phyloP scores from a whole-genome alignment of 495 filamentous ascomycete species.

The Jackrogersella minutella region DNA sequence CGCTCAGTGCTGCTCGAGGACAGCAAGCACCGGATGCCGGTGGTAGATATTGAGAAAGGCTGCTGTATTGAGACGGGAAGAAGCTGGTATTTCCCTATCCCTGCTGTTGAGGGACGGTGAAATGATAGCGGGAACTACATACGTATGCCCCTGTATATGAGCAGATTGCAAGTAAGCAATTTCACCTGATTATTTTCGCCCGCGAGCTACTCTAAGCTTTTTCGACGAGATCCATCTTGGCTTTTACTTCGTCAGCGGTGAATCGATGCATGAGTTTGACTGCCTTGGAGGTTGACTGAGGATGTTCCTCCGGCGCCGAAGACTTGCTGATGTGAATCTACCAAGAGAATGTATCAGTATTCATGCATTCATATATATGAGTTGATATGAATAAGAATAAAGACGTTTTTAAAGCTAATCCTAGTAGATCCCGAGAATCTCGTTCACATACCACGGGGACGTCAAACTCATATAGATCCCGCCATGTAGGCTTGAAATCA shows the following conservation, averaged over 20 bases:
- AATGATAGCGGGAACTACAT: not conserved
- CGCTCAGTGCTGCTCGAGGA: slow-evolving; percentile 58
- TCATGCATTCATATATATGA: no score
- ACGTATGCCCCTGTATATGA: not conserved
- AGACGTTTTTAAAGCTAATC: not conserved
- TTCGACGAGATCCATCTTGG: slow-evolving; percentile 73
- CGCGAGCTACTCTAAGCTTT: slow-evolving; percentile 37
- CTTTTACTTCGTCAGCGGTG: slow-evolving; percentile 71
- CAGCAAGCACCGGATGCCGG: slow-evolving; percentile 41
- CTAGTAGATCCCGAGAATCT: no score
- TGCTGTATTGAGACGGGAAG: not conserved
- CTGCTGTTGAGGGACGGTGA: not conserved
- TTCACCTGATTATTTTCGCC: not conserved
- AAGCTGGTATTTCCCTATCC: not conserved
- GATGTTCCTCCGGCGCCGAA: slow-evolving; percentile 54
- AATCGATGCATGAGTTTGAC: slow-evolving; percentile 88
- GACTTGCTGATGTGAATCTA: slow-evolving; percentile 73
- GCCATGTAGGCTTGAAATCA: slow-evolving; percentile 69
- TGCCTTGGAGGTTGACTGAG: slow-evolving; percentile 64
- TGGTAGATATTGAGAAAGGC: slow-evolving; percentile 44
- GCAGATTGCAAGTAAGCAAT: not conserved
- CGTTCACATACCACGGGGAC: slow-evolving; percentile 76
- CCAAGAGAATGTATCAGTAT: not conserved
- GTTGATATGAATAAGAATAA: no score
- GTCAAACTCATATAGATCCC: slow-evolving; percentile 86